Evolutionary conservation across 2,329 filamentous ascomycete genomes (phyloP), one percentile per base, ranked within the genome.

Genomic region (Ophiocordyceps sinensis): DNA sequence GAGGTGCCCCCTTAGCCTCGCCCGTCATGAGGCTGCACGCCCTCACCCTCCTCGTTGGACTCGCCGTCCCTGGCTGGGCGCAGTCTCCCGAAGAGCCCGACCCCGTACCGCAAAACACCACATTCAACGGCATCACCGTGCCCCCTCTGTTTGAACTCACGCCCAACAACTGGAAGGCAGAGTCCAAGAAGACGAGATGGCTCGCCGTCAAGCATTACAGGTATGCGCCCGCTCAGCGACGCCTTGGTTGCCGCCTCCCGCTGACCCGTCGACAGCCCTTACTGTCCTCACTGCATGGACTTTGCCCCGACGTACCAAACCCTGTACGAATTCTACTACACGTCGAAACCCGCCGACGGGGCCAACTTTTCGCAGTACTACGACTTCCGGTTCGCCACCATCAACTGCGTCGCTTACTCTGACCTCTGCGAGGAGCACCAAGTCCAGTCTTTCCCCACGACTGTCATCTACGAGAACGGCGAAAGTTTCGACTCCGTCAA

Each of bases 251-350:
- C 9, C n/a, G 14, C 13, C 13, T 21, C 32, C 40, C 36, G 40
- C 57, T 57, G 42, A 51, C 43, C 3, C 35, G 58, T 52, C 54
- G 28, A 8, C 44, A 77, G 74, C 51, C 74, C 74, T 11, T 75
- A 67, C 49, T 78, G 74, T 61, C 71, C 71, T 37, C 86, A 94
- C 61, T 95, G 88, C 65, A 72, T 73, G 57, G 68, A 73, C 39
- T 84, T 86, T 54, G 86, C 85, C 40, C 91, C 91, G 8, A 80
- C 77, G 39, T 95, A 78, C 70, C 87, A 96, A 63, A 95, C 88
- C 5, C 62, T 89, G 13, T 94, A 96, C 69, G 91, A 98, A 65
- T 95, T 80, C 62, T 98, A 95, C 66, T 68, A 85, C 65, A 95
- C 88, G 31, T 91, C 85, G 31, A 80, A 86, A 52, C 81, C 82